Percentiles rank a stretch among this genome's conserved stretches.
phyloP scores from a whole-genome alignment of 805 yeast species.

The Hanseniaspora thailandica region DNA sequence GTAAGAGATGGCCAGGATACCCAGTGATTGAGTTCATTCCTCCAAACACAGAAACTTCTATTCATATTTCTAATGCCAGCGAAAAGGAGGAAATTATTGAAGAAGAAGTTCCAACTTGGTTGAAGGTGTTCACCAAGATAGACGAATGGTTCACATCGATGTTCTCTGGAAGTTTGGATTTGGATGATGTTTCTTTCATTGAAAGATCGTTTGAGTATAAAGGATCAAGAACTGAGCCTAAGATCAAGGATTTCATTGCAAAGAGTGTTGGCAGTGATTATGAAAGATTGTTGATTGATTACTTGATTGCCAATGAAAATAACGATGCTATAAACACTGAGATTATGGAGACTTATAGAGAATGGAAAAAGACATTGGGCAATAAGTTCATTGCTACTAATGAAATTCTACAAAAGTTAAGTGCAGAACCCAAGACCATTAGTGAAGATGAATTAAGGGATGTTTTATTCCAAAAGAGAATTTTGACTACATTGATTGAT shows the following conservation, averaged over 20 bases:
- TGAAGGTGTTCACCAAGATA: constrained; percentile 9
- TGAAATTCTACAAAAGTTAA: background rate
- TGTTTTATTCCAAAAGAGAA: constrained; percentile 10
- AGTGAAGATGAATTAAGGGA: background rate
- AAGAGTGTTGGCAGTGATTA: constrained; percentile 4
- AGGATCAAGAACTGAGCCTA: constrained; percentile 10
- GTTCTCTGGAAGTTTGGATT: background rate
- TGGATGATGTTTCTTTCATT: constrained; percentile 7
- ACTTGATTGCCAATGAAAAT: background rate
- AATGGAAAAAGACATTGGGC: background rate
- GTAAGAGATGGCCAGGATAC: constrained; percentile 36
- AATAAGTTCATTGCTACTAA: constrained; percentile 1
- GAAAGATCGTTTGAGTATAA: constrained; percentile 5
- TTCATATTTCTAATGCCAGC: background rate
- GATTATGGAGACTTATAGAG: background rate
- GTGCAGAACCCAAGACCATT: background rate
- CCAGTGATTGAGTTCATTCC: constrained; percentile 54
- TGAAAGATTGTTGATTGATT: constrained; percentile 13
- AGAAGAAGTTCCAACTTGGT: constrained; percentile 7
- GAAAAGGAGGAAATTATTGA: background rate
- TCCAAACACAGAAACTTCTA: constrained; percentile 24
- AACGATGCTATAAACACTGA: background rate
- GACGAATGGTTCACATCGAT: background rate
- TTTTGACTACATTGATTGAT: constrained; percentile 2
- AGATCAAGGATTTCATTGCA: background rate